These are phyloP conservation scores for Trypanosoma boissoni DNA, from an alignment of 208 protist species.

Conservation along the genomic window DNA sequence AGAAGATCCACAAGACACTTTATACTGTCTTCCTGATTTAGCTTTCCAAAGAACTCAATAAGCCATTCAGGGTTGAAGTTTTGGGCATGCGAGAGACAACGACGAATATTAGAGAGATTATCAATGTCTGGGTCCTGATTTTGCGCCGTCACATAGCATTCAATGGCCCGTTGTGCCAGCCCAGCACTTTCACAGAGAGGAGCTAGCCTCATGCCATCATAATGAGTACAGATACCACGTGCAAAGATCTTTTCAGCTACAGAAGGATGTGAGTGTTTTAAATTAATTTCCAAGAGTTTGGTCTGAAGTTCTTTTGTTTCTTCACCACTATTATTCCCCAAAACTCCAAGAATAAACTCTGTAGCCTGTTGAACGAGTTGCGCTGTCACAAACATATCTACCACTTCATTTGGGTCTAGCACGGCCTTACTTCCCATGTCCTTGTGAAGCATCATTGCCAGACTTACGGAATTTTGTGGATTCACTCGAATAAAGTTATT, in stretches of 20 bases:
- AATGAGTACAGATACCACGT: constrained; percentile 96
- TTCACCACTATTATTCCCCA: constrained; percentile 91
- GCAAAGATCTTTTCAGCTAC: constrained; percentile 98
- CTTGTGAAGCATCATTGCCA: constrained; percentile 93
- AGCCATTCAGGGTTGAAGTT: constrained; percentile 94
- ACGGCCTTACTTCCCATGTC: constrained; percentile 69
- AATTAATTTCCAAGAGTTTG: constrained; percentile 99
- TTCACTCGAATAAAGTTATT: constrained; percentile 89
- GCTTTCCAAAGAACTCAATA: constrained; percentile 96
- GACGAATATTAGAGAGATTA: constrained; percentile 97
- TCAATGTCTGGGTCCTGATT: constrained; percentile 73
- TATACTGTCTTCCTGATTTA: constrained; percentile 95
- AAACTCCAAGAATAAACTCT: constrained; percentile 97
- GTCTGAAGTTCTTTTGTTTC: constrained; percentile 97
- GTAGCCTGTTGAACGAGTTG: constrained; percentile 97
- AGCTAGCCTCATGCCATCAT: constrained; percentile 96
- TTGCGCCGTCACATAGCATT: constrained; percentile 96
- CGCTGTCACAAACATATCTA: constrained; percentile 95
- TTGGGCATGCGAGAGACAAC: constrained; percentile 95
- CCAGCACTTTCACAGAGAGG: constrained; percentile 97
- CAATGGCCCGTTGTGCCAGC: constrained; percentile 97
- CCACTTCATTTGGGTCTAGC: constrained; percentile 84
- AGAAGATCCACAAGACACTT: constrained; percentile 97
- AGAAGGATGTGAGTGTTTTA: constrained; percentile 95
- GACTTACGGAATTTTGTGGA: constrained; percentile 90